Evolutionary conservation across 352 stramenopile species (phyloP).

Genomic region (Heterotrichella gracilis): DNA sequence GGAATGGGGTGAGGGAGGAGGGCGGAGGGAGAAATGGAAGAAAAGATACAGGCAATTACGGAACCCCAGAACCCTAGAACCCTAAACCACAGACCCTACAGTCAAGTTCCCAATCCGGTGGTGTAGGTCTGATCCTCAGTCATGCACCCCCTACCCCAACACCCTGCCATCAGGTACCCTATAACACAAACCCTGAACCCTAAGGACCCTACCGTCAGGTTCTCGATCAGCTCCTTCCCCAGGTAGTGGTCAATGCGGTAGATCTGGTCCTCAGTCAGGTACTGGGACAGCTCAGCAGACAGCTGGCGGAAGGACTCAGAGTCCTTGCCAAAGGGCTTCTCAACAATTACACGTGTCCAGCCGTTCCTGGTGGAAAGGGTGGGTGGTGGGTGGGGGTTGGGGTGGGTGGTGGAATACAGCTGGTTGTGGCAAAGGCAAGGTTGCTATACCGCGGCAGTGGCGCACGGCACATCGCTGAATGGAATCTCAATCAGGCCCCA

Average conservation of each 20-base stretch:
- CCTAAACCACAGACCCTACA: too few relatives aligned
- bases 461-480: constrained; percentile 5
- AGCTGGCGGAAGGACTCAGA: constrained; percentile 55
- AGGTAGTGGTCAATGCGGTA: constrained; percentile 65
- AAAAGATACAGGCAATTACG: too few relatives aligned
- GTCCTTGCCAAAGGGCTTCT: constrained; percentile 90
- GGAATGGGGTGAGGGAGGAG: too few relatives aligned
- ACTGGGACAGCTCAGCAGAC: constrained; percentile 36
- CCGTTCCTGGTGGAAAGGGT: constrained; percentile 26
- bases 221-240: constrained; percentile 86
- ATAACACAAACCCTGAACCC: too few relatives aligned
- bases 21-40: too few relatives aligned
- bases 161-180: too few relatives aligned
- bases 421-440: constrained; percentile 22
- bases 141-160: too few relatives aligned
- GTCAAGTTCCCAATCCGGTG: too few relatives aligned
- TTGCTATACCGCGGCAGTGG: constrained; percentile 39
- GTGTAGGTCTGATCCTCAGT: too few relatives aligned
- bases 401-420: constrained; percentile 20
- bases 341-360: constrained; percentile 76
- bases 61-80: too few relatives aligned
- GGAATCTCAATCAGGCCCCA: too few relatives aligned
- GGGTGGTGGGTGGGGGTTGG: too few relatives aligned
- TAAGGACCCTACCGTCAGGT: constrained; percentile 73
- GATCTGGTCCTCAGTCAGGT: constrained; percentile 39